Evolutionary conservation across 208 protist species (phyloP).

Genomic region (Balamuthia mandrillaris): DNA sequence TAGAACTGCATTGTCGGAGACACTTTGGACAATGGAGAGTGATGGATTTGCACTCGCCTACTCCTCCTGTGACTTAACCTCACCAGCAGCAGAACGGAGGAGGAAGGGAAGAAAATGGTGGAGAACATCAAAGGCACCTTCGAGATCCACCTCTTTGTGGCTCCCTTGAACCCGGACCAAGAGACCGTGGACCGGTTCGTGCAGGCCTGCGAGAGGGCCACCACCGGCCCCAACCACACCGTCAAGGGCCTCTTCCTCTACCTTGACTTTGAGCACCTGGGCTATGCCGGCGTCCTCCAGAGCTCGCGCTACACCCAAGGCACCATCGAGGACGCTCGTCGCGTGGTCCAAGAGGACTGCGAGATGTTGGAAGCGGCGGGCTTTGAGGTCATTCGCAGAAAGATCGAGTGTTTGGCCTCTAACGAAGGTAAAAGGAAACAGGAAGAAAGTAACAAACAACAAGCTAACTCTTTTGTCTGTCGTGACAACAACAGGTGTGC

Average conservation of each 20-base stretch:
- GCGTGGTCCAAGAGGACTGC: not conserved
- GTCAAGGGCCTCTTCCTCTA: not conserved
- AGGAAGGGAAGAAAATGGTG: too few relatives aligned
- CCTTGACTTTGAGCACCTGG: not conserved
- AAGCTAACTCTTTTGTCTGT: too few relatives aligned
- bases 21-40: too few relatives aligned
- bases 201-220: not conserved
- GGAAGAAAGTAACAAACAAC: too few relatives aligned
- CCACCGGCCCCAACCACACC: not conserved
- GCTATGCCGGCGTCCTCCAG: not conserved
- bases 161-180: not conserved
- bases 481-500: too few relatives aligned
- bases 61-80: too few relatives aligned
- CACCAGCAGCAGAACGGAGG: too few relatives aligned
- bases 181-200: not conserved
- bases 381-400: not conserved
- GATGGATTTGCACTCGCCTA: too few relatives aligned
- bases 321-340: not conserved
- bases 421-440: too few relatives aligned
- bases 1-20: too few relatives aligned
- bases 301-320: not conserved
- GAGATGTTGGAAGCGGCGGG: not conserved
- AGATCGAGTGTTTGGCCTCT: not conserved
- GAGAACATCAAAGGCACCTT: slow-evolving; percentile 6
- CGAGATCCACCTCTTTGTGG: slow-evolving; percentile 8